Evolutionary conservation across 495 filamentous ascomycete genomes (phyloP), one percentile per base, ranked within the genome.

Genomic region (Hypoxylon cercidicola): DNA sequence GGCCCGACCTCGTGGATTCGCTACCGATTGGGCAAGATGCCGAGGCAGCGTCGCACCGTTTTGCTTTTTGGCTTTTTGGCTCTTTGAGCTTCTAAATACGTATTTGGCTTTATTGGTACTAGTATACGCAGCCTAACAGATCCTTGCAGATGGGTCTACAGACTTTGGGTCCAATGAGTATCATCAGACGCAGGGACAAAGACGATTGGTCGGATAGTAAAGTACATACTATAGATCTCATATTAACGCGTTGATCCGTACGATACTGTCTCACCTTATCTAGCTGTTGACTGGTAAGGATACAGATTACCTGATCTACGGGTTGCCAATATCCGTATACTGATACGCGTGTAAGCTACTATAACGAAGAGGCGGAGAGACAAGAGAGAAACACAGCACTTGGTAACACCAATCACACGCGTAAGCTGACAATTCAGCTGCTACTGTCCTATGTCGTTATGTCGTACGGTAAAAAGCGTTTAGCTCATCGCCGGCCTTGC

Each of bases 1-100:
- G 55, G 50, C 62, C 60, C 65, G 55, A 56, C 21, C 45, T 68
- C 60, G 65, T 68, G 55, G 60, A 64, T 68, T 68, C 50, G 50
- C 45, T 68, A 64, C 65, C 65, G 60, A 68, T 68, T 68, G 50
- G 55, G 60, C 23, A 60, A 39, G 15, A 47, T 19, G 13, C 45
- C 53, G 46, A 51, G 32, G 21, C 16, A 13, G 30, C 46, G 34
- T 48, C 32, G 39, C 39, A 52, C 63, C 44, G 32, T 55, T 48
- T 61, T 43, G 8, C 15, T 15, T 10, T 10, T 32, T 7, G 3
- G 3, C 30, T 25, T 5, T 25, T 25, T 32, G 30, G 37, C 37
- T 40, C 10, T 40, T 40, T 40, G 8, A 32, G 30, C 30, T 32
- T 32, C 30, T 40, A 40, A 40, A n/a, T 40, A 40, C 15, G 37